These are phyloP conservation scores for Apiospora hydei DNA, from an alignment of 2,329 filamentous ascomycete species.

Conservation along the genomic window DNA sequence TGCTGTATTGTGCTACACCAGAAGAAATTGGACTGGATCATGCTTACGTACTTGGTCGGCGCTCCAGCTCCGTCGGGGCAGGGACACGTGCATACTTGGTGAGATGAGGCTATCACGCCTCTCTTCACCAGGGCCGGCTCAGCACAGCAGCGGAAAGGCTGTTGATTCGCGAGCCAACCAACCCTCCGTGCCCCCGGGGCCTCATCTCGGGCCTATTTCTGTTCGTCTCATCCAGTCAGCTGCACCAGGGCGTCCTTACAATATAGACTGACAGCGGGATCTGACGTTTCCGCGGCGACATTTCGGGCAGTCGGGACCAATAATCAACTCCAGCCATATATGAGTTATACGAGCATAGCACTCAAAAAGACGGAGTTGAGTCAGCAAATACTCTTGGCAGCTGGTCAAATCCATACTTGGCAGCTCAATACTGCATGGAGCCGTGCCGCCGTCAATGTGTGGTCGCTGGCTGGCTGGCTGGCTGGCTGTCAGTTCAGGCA, in stretches of 20 bases:
- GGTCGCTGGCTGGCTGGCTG: too few relatives aligned
- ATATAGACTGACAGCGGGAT: background rate
- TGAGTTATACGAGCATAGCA: background rate
- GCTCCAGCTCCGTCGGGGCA: too few relatives aligned
- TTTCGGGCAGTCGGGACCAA: too few relatives aligned
- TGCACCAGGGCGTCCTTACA: background rate
- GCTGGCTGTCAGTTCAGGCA: background rate
- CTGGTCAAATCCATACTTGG: background rate
- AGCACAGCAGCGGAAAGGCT: background rate
- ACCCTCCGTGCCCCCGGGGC: too few relatives aligned
- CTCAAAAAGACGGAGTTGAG: background rate
- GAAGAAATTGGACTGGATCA: background rate
- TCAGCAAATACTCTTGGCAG: background rate
- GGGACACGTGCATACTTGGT: background rate
- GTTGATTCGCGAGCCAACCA: background rate
- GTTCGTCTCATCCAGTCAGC: background rate
- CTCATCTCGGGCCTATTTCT: background rate
- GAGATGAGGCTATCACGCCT: background rate
- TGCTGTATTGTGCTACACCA: background rate
- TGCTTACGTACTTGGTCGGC: background rate
- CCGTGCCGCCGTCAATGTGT: background rate
- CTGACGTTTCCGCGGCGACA: background rate
- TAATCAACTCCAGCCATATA: background rate
- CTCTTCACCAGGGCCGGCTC: background rate
- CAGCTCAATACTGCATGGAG: background rate